phyloP scores from a whole-genome alignment of 2,329 filamentous ascomycete species.

The Aspergillus aculeatinus region DNA sequence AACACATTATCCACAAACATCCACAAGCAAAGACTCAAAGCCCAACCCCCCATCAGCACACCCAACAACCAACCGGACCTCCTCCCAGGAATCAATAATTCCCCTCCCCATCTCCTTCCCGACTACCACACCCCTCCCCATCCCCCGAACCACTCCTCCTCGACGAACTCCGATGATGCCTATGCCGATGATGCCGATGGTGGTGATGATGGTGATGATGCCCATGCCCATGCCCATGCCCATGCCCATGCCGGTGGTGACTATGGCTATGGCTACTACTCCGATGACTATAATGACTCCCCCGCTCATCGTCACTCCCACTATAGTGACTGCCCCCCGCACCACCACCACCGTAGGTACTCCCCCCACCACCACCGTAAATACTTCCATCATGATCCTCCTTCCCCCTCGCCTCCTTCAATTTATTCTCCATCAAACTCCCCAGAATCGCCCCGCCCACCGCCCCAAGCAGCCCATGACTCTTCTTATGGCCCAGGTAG shows the following conservation, averaged over 20 bases:
- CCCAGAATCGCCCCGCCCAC: slow-evolving; percentile 59
- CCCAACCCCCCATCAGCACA: too few relatives aligned
- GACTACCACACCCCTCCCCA: background rate
- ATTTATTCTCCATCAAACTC: slow-evolving; percentile 55
- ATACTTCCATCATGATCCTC: slow-evolving; percentile 10
- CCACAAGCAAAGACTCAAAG: too few relatives aligned
- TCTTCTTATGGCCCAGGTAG: slow-evolving; percentile 56
- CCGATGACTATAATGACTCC: slow-evolving; percentile 19
- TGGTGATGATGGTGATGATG: slow-evolving; percentile 16
- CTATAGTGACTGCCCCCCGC: slow-evolving; percentile 28
- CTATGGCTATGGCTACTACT: slow-evolving; percentile 17
- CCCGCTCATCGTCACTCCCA: slow-evolving; percentile 3
- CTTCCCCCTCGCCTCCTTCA: slow-evolving; percentile 45
- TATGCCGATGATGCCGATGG: slow-evolving; percentile 19
- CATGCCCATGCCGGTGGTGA: slow-evolving; percentile 1
- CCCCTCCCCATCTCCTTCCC: background rate
- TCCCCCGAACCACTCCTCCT: slow-evolving; percentile 21
- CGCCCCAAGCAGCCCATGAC: slow-evolving; percentile 59
- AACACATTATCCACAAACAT: too few relatives aligned
- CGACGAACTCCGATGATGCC: slow-evolving; percentile 25
- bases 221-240: slow-evolving; percentile 19
- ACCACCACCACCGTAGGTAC: background rate
- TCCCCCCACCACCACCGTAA: background rate
- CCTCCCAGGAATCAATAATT: too few relatives aligned
- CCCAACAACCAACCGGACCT: too few relatives aligned